Percentiles rank a stretch among this genome's conserved stretches.
These are phyloP conservation scores for Orbilia quercus DNA, from an alignment of 2,329 filamentous ascomycete species.

Conservation along the genomic window DNA sequence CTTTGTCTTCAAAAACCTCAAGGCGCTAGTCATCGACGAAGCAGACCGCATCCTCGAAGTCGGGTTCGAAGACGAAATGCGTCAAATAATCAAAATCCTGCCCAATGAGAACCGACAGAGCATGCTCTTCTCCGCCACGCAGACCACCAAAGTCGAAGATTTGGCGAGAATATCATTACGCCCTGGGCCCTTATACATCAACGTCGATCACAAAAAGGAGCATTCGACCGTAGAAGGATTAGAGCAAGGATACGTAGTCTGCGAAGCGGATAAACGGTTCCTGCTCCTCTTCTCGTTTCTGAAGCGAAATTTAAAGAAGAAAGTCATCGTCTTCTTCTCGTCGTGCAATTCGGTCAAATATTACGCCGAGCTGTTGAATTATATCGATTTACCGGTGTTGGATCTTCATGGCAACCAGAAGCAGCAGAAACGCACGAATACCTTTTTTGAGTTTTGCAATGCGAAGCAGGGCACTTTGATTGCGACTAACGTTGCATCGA, in stretches of 20 bases:
- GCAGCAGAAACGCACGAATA: slow-evolving; percentile 98
- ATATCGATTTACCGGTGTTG: slow-evolving; percentile 91
- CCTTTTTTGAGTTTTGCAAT: slow-evolving; percentile 96
- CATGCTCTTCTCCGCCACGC: slow-evolving; percentile 97
- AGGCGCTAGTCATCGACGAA: slow-evolving; percentile 93
- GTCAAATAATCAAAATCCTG: slow-evolving; percentile 93
- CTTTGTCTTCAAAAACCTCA: slow-evolving; percentile 92
- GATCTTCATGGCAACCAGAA: slow-evolving; percentile 95
- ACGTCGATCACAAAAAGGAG: slow-evolving; percentile 89
- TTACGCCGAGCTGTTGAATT: slow-evolving; percentile 93
- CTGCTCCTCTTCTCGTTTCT: slow-evolving; percentile 93
- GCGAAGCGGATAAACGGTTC: slow-evolving; percentile 93
- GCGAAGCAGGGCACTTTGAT: slow-evolving; percentile 87
- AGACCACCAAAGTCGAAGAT: slow-evolving; percentile 98
- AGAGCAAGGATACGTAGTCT: slow-evolving; percentile 95
- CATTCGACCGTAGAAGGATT: slow-evolving; percentile 91
- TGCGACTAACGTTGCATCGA: slow-evolving; percentile 94
- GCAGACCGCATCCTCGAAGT: slow-evolving; percentile 96
- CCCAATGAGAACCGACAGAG: slow-evolving; percentile 79
- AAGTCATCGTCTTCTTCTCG: slow-evolving; percentile 94
- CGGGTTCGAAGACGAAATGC: slow-evolving; percentile 98
- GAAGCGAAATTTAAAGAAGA: slow-evolving; percentile 87
- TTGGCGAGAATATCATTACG: slow-evolving; percentile 91
- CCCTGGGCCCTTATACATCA: slow-evolving; percentile 93
- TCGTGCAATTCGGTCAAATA: slow-evolving; percentile 95